phyloP scores from a whole-genome alignment of 441 rosid genomes.

The Codiaeum variegatum region DNA sequence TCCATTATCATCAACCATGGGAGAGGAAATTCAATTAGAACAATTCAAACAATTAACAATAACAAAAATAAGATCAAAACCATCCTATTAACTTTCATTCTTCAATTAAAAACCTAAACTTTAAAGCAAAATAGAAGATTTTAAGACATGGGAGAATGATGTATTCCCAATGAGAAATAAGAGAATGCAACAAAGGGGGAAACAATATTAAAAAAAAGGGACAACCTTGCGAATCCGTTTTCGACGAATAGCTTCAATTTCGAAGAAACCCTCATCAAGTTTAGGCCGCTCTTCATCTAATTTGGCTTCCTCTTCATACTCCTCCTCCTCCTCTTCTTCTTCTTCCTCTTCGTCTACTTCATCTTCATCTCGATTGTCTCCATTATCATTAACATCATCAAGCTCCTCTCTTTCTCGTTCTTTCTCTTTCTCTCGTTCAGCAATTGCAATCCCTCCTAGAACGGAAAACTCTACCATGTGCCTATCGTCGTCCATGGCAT shows the following conservation, averaged over 20 bases:
- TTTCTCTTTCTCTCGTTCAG: constrained; percentile 24
- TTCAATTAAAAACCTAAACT: neutral
- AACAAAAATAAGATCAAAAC: neutral
- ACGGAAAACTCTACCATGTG: constrained; percentile 9
- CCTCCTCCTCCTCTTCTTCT: constrained; percentile 34
- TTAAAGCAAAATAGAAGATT: neutral
- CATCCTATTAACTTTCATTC: neutral
- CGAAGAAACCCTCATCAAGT: constrained; percentile 88
- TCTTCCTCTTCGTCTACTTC: constrained; percentile 29
- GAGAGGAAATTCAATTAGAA: constrained; percentile 10
- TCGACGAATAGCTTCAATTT: constrained; percentile 96
- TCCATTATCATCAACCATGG: constrained; percentile 15
- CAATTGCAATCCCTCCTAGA: constrained; percentile 22
- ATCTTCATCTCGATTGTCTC: constrained; percentile 33
- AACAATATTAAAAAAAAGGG: neutral
- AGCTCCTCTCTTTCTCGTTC: constrained; percentile 20
- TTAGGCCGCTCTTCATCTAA: constrained; percentile 61
- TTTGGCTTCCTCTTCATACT: constrained; percentile 25
- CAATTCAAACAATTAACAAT: neutral
- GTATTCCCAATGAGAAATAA: neutral
- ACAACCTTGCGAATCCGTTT: constrained; percentile 81
- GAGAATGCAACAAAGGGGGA: neutral
- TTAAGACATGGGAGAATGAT: neutral
- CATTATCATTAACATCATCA: constrained; percentile 27
- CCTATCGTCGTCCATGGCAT: constrained; percentile 24